Evolutionary conservation across 148 eudicot species (phyloP).

Genomic region (Arctostaphylos glauca): DNA sequence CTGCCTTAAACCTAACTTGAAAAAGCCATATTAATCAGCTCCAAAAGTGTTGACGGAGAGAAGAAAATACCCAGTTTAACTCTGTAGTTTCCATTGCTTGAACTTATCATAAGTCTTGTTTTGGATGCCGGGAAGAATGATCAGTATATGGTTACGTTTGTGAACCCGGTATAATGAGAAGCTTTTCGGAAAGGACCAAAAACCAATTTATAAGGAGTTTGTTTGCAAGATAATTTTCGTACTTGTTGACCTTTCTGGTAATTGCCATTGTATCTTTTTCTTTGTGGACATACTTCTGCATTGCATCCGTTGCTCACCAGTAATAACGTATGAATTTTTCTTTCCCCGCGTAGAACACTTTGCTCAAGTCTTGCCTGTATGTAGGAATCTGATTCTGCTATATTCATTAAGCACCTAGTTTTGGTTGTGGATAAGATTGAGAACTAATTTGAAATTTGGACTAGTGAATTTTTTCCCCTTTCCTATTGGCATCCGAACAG

Average conservation of each 20-base stretch:
- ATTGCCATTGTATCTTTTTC: neutral
- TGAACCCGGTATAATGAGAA: conserved; percentile 10
- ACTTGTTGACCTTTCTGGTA: neutral
- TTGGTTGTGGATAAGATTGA: neutral
- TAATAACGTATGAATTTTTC: neutral
- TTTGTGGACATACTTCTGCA: neutral
- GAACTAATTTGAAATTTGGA: neutral
- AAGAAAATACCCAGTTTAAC: too few relatives aligned
- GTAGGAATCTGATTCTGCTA: neutral
- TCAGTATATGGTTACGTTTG: neutral
- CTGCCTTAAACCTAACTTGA: neutral
- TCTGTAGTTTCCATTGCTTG: neutral
- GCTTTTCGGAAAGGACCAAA: neutral
- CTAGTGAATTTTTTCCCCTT: neutral
- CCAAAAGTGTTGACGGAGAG: conserved; percentile 1
- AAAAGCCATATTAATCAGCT: conserved; percentile 8
- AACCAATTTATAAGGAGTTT: neutral
- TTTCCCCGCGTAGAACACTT: neutral
- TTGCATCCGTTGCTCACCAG: neutral
- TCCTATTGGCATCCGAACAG: neutral
- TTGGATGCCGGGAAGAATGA: neutral
- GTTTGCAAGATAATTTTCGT: neutral
- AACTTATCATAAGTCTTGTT: neutral
- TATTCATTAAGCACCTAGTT: neutral
- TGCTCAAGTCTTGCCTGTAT: neutral